A percentile compares a stretch with the other conserved stretches of the same genome.
Conservation (phyloP, 306 rosid genomes). For the Acmispon strigosus region DNA sequence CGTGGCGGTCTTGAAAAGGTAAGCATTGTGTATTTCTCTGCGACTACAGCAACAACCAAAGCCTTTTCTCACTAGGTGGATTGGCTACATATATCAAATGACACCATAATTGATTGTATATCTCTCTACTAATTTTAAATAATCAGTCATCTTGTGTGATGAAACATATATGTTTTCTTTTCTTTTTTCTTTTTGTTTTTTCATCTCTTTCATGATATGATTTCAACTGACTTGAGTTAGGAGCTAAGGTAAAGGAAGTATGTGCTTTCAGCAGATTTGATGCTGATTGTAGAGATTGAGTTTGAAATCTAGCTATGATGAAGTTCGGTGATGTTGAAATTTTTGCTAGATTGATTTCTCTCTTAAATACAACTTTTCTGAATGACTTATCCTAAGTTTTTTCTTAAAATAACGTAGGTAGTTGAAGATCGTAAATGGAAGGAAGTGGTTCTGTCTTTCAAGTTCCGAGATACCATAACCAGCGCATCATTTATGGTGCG, state of each 20-base stretch:
- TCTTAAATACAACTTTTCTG: neutral
- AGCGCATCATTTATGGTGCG: slow-evolving; percentile 72
- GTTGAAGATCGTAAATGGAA: slow-evolving; percentile 76
- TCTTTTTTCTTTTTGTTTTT: neutral
- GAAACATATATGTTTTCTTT: neutral
- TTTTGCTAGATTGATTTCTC: neutral
- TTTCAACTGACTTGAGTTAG: neutral
- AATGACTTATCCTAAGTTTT: neutral
- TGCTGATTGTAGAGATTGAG: slow-evolving; percentile 1
- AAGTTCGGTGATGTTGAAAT: neutral
- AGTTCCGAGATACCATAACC: slow-evolving; percentile 59
- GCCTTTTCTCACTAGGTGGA: no score
- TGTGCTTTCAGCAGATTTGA: neutral
- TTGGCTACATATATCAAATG: no score
- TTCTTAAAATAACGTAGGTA: slow-evolving; percentile 43
- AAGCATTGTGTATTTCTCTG: neutral
- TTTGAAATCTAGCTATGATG: slow-evolving; percentile 6
- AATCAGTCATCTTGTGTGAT: neutral
- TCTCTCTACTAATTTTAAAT: neutral
- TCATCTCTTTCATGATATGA: neutral
- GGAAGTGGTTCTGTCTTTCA: slow-evolving; percentile 53
- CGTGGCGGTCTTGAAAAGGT: slow-evolving; percentile 90
- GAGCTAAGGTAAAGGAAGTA: neutral
- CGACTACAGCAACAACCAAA: no score
- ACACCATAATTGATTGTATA: neutral